Conservation (phyloP, 495 filamentous ascomycete species). For the Penicillium atrosanguineum region DNA sequence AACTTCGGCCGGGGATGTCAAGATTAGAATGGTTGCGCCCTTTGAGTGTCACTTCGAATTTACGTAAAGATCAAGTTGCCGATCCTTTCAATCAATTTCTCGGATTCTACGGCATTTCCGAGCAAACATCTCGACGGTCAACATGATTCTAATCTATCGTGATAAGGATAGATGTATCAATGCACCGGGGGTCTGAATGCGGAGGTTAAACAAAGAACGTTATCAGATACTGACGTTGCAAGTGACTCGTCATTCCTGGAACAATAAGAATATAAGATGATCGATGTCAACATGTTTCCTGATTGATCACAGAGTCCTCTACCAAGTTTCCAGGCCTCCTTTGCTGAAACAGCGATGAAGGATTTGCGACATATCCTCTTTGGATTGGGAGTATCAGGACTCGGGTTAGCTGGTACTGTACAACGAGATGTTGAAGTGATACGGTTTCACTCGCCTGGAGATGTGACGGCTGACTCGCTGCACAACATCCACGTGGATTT, state of each 20-base stretch:
- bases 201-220: neutral
- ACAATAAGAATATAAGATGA: neutral
- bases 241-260: neutral
- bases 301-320: neutral
- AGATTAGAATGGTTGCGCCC: neutral
- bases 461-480: conserved; percentile 29
- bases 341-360: conserved; percentile 2
- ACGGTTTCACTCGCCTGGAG: conserved; percentile 9
- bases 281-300: no score
- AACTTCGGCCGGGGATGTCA: neutral
- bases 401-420: conserved; percentile 10
- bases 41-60: neutral
- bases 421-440: conserved; percentile 13
- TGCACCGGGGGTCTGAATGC: neutral
- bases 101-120: neutral
- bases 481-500: conserved; percentile 34
- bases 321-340: neutral
- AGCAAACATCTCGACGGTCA: neutral
- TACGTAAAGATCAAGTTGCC: neutral
- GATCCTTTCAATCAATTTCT: neutral
- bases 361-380: conserved; percentile 8
- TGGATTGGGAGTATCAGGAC: conserved; percentile 11
- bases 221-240: neutral
- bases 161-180: neutral
- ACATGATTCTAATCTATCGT: neutral